A percentile compares a stretch with the other conserved stretches of the same genome.
Conservation (phyloP, 2,329 filamentous ascomycete species). For the Mycosphaerella sp. region DNA sequence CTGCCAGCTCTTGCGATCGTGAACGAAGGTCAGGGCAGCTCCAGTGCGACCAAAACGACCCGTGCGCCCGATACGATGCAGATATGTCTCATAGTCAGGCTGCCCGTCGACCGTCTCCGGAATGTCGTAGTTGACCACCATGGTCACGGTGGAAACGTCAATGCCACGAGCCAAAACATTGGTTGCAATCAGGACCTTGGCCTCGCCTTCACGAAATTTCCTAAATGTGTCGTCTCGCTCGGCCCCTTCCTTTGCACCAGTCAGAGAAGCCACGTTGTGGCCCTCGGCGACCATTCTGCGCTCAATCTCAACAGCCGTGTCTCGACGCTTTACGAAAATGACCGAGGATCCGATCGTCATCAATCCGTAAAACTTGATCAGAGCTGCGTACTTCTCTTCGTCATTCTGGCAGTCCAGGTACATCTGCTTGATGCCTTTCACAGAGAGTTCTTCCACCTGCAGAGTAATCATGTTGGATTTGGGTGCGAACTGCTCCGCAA, state of each 20-base stretch:
- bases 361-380: conserved; percentile 89
- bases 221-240: conserved; percentile 80
- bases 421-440: conserved; percentile 95
- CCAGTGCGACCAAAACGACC: conserved; percentile 95
- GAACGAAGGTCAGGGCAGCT: conserved; percentile 91
- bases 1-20: conserved; percentile 72
- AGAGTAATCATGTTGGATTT: conserved; percentile 81
- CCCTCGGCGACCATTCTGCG: conserved; percentile 79
- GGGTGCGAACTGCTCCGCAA: conserved; percentile 78
- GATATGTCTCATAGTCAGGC: conserved; percentile 89
- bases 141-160: conserved; percentile 83
- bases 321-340: conserved; percentile 93
- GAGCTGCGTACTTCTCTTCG: conserved; percentile 74
- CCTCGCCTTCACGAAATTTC: conserved; percentile 75
- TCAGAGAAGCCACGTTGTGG: conserved; percentile 84
- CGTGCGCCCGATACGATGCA: conserved; percentile 95
- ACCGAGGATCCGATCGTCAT: conserved; percentile 97
- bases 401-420: conserved; percentile 88
- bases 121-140: conserved; percentile 91
- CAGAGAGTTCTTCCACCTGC: conserved; percentile 83
- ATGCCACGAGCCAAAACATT: conserved; percentile 96
- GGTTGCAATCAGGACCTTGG: conserved; percentile 96
- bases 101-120: conserved; percentile 54
- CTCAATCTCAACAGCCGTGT: conserved; percentile 79
- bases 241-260: conserved; percentile 76